These are phyloP conservation scores for Medicago lupulina DNA, from an alignment of 306 rosid genomes.

Conservation along the genomic window DNA sequence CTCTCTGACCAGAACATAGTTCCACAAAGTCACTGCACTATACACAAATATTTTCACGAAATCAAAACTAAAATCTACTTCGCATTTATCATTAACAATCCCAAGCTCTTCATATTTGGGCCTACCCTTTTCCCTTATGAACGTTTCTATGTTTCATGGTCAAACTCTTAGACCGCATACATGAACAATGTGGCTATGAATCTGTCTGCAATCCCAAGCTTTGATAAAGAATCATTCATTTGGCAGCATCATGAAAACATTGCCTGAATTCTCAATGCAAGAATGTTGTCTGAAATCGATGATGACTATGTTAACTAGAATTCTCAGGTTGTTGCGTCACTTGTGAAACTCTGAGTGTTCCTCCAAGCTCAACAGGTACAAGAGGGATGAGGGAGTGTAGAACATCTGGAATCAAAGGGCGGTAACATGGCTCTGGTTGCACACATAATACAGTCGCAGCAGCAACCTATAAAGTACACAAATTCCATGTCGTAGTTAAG, in stretches of 20 bases:
- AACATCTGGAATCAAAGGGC: constrained; percentile 93
- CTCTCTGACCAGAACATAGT: constrained; percentile 33
- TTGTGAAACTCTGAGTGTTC: constrained; percentile 76
- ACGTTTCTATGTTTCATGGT: constrained; percentile 2
- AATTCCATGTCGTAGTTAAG: constrained; percentile 2
- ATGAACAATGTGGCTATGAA: constrained; percentile 10
- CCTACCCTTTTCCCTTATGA: constrained; percentile 31
- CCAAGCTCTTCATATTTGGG: constrained; percentile 31
- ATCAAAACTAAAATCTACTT: constrained; percentile 34
- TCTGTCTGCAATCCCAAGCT: constrained; percentile 12
- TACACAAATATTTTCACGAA: constrained; percentile 43
- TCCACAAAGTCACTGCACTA: constrained; percentile 38
- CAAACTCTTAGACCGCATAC: constrained; percentile 23
- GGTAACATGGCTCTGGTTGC: constrained; percentile 96
- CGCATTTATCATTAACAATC: constrained; percentile 46
- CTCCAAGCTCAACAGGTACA: constrained; percentile 87
- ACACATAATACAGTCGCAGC: constrained; percentile 94
- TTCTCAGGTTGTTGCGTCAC: constrained; percentile 37
- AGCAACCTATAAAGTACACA: constrained; percentile 69
- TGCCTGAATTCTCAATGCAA: constrained; percentile 3
- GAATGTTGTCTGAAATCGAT: constrained; percentile 11
- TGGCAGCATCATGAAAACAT: constrained; percentile 36
- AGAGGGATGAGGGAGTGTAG: constrained; percentile 95
- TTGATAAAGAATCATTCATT: constrained; percentile 18
- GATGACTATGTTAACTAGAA: constrained; percentile 41